phyloP scores from a whole-genome alignment of 257 asterid genomes.

The Nicotiana noctiflora region DNA sequence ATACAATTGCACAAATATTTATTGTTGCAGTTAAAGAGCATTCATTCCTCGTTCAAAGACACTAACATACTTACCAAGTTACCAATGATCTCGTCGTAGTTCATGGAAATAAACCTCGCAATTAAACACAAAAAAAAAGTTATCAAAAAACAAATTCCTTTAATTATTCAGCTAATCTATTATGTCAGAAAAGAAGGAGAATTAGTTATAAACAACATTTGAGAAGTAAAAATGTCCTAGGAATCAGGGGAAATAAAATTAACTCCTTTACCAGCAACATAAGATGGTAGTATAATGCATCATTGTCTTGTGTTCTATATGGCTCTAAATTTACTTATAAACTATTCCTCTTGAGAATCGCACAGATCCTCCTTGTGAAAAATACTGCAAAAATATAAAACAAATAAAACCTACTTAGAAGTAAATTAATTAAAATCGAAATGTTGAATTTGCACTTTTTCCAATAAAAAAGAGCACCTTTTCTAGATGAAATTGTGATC shows the following conservation, averaged over 20 bases:
- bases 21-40: constrained; percentile 16
- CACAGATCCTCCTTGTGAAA: too few species aligned
- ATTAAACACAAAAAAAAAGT: neutral
- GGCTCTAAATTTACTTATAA: neutral
- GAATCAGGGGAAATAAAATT: neutral
- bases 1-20: constrained; percentile 9
- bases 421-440: too few species aligned
- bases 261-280: neutral
- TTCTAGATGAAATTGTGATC: too few species aligned
- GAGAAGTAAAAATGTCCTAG: neutral
- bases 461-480: too few species aligned
- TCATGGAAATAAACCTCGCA: constrained; percentile 72
- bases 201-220: neutral
- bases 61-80: constrained; percentile 47
- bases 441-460: too few species aligned
- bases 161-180: too few species aligned
- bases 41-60: neutral
- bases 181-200: neutral
- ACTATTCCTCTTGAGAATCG: too few species aligned
- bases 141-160: too few species aligned
- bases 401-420: too few species aligned
- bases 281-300: neutral
- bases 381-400: too few species aligned
- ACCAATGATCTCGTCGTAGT: constrained; percentile 66
- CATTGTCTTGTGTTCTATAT: neutral